These are phyloP conservation scores for Rutstroemia sp. DNA, from an alignment of 2,329 filamentous ascomycete species.

Conservation along the genomic window DNA sequence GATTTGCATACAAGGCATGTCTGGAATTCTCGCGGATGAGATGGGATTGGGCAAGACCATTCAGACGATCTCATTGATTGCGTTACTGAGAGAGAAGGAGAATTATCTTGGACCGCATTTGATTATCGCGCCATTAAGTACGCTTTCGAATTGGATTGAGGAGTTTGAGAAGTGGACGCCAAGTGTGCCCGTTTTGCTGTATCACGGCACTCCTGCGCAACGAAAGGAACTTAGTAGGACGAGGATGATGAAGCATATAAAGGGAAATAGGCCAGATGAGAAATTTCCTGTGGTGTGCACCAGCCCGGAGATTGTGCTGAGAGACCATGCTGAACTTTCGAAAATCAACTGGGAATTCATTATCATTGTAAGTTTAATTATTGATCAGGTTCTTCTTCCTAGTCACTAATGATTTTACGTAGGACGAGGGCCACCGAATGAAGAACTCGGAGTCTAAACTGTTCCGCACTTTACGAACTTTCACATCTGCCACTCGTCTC, in stretches of 20 bases:
- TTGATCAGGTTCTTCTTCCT: neutral
- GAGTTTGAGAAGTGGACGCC: constrained; percentile 92
- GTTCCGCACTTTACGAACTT: constrained; percentile 80
- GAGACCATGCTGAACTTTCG: constrained; percentile 73
- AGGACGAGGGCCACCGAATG: constrained; percentile 93
- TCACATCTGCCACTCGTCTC: constrained; percentile 82
- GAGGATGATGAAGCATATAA: constrained; percentile 63
- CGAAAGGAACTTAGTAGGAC: constrained; percentile 68
- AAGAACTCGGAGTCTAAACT: constrained; percentile 94
- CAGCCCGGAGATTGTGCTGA: constrained; percentile 92
- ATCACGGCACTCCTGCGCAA: constrained; percentile 76
- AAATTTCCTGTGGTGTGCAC: constrained; percentile 90
- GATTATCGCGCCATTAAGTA: constrained; percentile 84
- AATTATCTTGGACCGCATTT: constrained; percentile 79
- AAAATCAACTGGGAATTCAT: constrained; percentile 96
- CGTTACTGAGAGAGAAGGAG: constrained; percentile 79
- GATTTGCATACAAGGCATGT: constrained; percentile 56
- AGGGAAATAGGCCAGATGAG: constrained; percentile 47
- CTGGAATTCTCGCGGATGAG: constrained; percentile 52
- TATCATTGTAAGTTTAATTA: constrained; percentile 60
- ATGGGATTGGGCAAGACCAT: constrained; percentile 56
- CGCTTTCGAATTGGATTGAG: constrained; percentile 90
- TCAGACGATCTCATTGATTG: constrained; percentile 47
- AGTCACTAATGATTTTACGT: constrained; percentile 12
- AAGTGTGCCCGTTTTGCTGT: constrained; percentile 78